Conservation (phyloP, 2,329 filamentous ascomycete species). For the Eutypella sp. region DNA sequence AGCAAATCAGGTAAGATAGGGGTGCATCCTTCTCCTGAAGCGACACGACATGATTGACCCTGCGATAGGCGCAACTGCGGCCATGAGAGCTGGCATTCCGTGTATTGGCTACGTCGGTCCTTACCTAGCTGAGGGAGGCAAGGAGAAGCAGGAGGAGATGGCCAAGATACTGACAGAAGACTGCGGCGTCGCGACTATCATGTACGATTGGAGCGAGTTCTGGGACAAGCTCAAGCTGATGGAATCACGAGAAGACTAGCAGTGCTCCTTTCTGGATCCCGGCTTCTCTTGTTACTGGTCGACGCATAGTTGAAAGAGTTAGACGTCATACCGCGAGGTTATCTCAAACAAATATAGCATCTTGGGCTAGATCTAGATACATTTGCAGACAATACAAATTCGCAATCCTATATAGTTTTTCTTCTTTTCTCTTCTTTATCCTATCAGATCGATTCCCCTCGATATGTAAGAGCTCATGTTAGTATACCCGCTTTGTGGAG, state of each 20-base stretch:
- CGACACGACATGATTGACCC: too few relatives aligned
- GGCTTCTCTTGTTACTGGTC: too few relatives aligned
- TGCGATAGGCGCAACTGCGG: slow-evolving; percentile 26
- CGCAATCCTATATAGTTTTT: too few relatives aligned
- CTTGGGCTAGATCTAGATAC: neutral
- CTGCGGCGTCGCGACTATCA: slow-evolving; percentile 58
- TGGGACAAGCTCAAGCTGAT: slow-evolving; percentile 41
- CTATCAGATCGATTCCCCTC: too few relatives aligned
- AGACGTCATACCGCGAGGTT: neutral
- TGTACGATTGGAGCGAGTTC: slow-evolving; percentile 56
- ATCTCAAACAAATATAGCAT: neutral
- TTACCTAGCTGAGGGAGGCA: slow-evolving; percentile 46
- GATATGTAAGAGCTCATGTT: too few relatives aligned
- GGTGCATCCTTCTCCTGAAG: too few relatives aligned
- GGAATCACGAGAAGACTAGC: slow-evolving; percentile 27
- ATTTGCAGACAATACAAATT: too few relatives aligned
- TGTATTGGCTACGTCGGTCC: slow-evolving; percentile 83
- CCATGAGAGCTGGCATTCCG: slow-evolving; percentile 70
- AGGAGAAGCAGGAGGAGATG: slow-evolving; percentile 60
- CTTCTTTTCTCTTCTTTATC: too few relatives aligned
- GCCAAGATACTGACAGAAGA: slow-evolving; percentile 51
- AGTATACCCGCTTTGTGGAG: too few relatives aligned
- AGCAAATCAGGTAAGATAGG: slow-evolving; percentile 40
- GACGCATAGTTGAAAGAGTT: too few relatives aligned
- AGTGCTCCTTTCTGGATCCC: neutral